phyloP scores from a whole-genome alignment of 495 filamentous ascomycete genomes.

The Penicillium dipodomyicola region DNA sequence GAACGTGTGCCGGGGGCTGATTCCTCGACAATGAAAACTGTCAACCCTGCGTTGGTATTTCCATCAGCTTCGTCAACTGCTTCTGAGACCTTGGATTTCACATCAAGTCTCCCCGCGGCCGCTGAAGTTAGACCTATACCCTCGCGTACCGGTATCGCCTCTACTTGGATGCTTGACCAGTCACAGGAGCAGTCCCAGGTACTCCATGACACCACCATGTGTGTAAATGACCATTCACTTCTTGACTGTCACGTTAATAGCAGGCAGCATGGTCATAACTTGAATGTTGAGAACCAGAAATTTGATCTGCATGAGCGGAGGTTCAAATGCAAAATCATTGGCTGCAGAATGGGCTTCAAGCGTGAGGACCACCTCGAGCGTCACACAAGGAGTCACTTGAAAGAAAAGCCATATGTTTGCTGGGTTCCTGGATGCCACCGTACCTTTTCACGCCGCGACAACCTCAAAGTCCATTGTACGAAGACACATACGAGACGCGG shows the following conservation, averaged over 20 bases:
- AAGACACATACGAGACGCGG: slow-evolving; percentile 51
- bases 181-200: not conserved
- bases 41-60: not conserved
- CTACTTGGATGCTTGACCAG: not conserved
- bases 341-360: slow-evolving; percentile 54
- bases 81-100: not conserved
- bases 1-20: not conserved
- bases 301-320: not conserved
- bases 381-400: slow-evolving; percentile 59
- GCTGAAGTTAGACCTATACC: not conserved
- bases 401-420: slow-evolving; percentile 52
- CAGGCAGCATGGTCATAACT: not conserved
- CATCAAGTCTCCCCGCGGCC: not conserved
- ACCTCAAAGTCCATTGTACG: slow-evolving; percentile 48
- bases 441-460: slow-evolving; percentile 47
- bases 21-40: not conserved
- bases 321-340: slow-evolving; percentile 1
- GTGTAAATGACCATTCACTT: not conserved
- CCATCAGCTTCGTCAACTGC: not conserved
- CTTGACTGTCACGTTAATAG: not conserved
- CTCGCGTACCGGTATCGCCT: not conserved
- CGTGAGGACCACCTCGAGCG: slow-evolving; percentile 63
- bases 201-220: not conserved
- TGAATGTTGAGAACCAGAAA: not conserved
- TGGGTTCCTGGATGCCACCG: slow-evolving; percentile 48